Percentiles rank a stretch among this genome's conserved stretches.
These are phyloP conservation scores for Anisodus tanguticus DNA, from an alignment of 257 asterid genomes.

Conservation along the genomic window DNA sequence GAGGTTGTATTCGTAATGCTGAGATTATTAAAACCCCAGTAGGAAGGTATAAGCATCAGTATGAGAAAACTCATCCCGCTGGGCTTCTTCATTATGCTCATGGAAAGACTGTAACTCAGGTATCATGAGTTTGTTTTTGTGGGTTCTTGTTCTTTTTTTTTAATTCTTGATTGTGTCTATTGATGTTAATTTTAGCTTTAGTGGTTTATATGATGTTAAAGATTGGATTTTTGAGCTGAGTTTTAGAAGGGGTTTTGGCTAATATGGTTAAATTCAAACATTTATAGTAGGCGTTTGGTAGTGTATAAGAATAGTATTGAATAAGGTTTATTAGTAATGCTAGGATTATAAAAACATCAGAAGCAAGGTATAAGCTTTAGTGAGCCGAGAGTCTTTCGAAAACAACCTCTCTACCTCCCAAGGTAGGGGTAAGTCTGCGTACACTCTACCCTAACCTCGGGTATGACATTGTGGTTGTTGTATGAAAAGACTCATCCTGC, in stretches of 20 bases:
- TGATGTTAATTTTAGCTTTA: neutral
- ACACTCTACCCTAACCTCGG: too few relatives aligned
- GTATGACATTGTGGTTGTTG: conserved; percentile 39
- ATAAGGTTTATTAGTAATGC: too few relatives aligned
- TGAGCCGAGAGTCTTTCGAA: conserved; percentile 44
- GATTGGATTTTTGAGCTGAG: too few relatives aligned
- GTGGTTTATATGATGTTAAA: too few relatives aligned
- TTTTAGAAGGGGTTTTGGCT: neutral
- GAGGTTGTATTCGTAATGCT: too few relatives aligned
- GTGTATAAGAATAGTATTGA: too few relatives aligned
- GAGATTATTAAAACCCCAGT: conserved; percentile 70
- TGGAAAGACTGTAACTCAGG: conserved; percentile 97
- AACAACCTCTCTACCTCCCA: too few relatives aligned
- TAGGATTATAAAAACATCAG: conserved; percentile 67
- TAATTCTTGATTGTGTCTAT: neutral
- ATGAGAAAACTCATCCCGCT: conserved; percentile 89
- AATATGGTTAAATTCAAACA: too few relatives aligned
- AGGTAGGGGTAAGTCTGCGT: too few relatives aligned
- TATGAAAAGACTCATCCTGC: too few relatives aligned
- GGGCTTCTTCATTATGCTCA: conserved; percentile 93
- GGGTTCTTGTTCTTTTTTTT: conserved; percentile 28
- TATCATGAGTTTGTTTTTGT: conserved; percentile 28
- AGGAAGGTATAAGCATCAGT: conserved; percentile 94
- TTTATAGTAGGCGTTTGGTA: too few relatives aligned
- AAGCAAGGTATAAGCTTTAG: conserved; percentile 94